These are phyloP conservation scores for Talaromyces sp. DNA, from an alignment of 2,329 filamentous ascomycete genomes.

Conservation along the genomic window DNA sequence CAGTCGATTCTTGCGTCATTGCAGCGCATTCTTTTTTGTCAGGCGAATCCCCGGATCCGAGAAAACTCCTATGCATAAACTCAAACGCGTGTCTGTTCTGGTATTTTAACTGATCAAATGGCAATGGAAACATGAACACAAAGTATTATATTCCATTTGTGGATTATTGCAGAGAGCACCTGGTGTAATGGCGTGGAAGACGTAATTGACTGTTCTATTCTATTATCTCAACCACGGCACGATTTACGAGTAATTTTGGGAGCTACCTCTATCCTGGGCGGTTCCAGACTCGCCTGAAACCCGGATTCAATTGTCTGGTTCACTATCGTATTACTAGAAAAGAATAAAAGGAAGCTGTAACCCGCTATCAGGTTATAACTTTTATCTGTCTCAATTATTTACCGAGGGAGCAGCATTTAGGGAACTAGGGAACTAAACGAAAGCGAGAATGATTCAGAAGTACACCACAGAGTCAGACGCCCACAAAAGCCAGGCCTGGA, in stretches of 20 bases:
- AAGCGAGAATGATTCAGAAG: neutral
- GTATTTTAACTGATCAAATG: neutral
- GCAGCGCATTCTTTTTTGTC: too few species aligned
- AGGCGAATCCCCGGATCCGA: too few species aligned
- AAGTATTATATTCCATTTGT: too few species aligned
- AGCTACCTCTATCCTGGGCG: neutral
- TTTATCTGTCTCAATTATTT: neutral
- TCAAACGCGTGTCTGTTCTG: too few species aligned
- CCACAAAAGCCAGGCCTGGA: constrained; percentile 20
- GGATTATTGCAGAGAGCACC: too few species aligned
- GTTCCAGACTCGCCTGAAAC: neutral
- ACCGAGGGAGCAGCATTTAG: neutral
- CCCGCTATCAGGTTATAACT: too few species aligned
- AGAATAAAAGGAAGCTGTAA: neutral
- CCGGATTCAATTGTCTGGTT: neutral
- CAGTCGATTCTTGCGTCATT: too few species aligned
- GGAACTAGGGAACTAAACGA: neutral
- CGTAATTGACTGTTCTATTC: neutral
- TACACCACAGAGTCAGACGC: neutral
- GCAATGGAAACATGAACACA: neutral
- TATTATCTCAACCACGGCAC: neutral
- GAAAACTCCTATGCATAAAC: too few species aligned
- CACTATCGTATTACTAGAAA: neutral
- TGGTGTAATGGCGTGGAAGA: neutral
- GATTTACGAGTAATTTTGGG: neutral